Evolutionary conservation across 2,329 filamentous ascomycete genomes (phyloP).

Genomic region (Dactylellina cionopaga): DNA sequence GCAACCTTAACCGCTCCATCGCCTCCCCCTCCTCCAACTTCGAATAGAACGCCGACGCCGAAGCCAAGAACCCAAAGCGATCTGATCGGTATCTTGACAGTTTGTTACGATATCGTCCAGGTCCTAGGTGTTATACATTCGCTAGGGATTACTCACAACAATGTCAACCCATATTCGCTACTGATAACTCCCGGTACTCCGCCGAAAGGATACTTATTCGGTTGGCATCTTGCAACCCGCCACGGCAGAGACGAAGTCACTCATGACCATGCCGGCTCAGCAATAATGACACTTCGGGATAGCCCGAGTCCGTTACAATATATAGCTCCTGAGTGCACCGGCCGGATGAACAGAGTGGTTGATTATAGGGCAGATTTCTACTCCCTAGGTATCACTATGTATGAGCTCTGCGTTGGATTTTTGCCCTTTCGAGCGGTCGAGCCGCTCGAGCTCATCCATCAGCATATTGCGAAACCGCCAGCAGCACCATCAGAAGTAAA

Average conservation of each 20-base stretch:
- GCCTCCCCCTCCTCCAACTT: conserved; percentile 21
- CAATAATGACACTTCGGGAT: conserved; percentile 55
- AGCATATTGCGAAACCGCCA: conserved; percentile 57
- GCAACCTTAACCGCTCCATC: conserved; percentile 29
- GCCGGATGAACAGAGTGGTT: conserved; percentile 57
- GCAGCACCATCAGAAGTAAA: conserved; percentile 56
- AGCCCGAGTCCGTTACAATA: conserved; percentile 57
- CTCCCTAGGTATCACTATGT: conserved; percentile 56
- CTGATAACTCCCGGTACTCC: conserved; percentile 50
- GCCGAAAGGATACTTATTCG: conserved; percentile 54
- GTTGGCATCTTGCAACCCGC: conserved; percentile 57
- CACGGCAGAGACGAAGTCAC: conserved; percentile 56
- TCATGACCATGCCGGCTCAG: conserved; percentile 53
- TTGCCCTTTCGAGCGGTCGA: conserved; percentile 56
- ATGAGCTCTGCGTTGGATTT: conserved; percentile 57
- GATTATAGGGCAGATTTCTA: conserved; percentile 57
- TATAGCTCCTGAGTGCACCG: conserved; percentile 57
- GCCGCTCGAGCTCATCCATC: conserved; percentile 57
- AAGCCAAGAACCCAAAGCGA: conserved; percentile 57
- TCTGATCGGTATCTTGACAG: conserved; percentile 56
- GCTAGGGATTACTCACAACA: conserved; percentile 57
- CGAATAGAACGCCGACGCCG: conserved; percentile 49
- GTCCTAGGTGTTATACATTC: conserved; percentile 56
- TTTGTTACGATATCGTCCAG: conserved; percentile 56
- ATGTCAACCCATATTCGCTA: conserved; percentile 56